These are phyloP conservation scores for Juglanconis juglandina DNA, from an alignment of 2,329 filamentous ascomycete species.

Conservation along the genomic window DNA sequence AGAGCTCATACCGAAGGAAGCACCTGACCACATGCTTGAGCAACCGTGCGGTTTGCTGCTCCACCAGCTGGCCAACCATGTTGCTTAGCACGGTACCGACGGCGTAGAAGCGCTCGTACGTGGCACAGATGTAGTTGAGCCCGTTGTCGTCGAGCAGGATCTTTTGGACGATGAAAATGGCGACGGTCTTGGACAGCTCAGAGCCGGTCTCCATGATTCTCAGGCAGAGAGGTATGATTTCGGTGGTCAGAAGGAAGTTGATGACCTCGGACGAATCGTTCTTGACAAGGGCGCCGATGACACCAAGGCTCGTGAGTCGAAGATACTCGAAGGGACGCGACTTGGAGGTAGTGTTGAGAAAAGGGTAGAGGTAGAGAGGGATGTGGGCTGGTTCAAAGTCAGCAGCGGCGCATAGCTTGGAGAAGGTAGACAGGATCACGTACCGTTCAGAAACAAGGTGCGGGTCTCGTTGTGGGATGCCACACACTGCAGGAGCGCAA, in stretches of 20 bases:
- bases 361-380: slow-evolving; percentile 94
- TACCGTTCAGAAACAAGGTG: slow-evolving; percentile 89
- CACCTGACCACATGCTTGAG: slow-evolving; percentile 97
- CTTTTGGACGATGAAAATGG: slow-evolving; percentile 99
- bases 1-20: slow-evolving; percentile 73
- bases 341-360: slow-evolving; percentile 98
- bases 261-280: slow-evolving; percentile 98
- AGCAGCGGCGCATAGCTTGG: neutral
- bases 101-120: slow-evolving; percentile 96
- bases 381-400: slow-evolving; percentile 70
- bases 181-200: slow-evolving; percentile 96
- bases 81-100: slow-evolving; percentile 97
- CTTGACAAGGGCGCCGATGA: slow-evolving; percentile 96
- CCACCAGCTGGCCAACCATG: slow-evolving; percentile 96
- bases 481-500: slow-evolving; percentile 93
- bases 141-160: slow-evolving; percentile 95
- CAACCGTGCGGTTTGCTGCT: slow-evolving; percentile 92
- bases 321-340: slow-evolving; percentile 97
- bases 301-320: slow-evolving; percentile 88
- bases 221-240: slow-evolving; percentile 96
- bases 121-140: slow-evolving; percentile 96
- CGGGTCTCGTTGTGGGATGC: slow-evolving; percentile 96
- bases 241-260: slow-evolving; percentile 96
- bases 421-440: slow-evolving; percentile 21
- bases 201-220: slow-evolving; percentile 99